A percentile compares a stretch with the other conserved stretches of the same genome.
phyloP scores from a whole-genome alignment of 768 basidiomycete species.

The Auriscalpium orientale region DNA sequence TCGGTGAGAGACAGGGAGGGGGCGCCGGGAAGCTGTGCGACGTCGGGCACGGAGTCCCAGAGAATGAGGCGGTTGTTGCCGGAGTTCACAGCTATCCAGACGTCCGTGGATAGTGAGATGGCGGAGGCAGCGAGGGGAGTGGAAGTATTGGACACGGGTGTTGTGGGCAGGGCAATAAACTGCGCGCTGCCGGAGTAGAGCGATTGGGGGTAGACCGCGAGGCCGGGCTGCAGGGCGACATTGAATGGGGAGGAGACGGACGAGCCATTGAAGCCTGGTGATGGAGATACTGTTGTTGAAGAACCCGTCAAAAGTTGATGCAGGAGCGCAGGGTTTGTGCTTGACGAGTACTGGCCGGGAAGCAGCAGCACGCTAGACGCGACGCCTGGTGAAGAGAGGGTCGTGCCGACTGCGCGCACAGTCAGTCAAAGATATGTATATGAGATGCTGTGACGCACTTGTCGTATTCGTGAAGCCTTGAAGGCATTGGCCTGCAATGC shows the following conservation, averaged over 20 bases:
- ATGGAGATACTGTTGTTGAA: conserved; percentile 48
- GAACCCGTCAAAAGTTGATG: conserved; percentile 60
- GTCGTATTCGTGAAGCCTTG: conserved; percentile 72
- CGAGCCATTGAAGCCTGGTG: conserved; percentile 58
- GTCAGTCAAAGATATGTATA: not conserved
- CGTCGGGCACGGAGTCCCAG: conserved; percentile 76
- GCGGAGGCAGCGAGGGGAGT: conserved; percentile 43
- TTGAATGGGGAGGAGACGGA: conserved; percentile 57
- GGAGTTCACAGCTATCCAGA: conserved; percentile 55
- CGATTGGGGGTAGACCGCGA: conserved; percentile 54
- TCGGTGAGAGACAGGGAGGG: conserved; percentile 52
- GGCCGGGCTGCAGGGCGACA: conserved; percentile 56
- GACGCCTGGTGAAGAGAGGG: conserved; percentile 46
- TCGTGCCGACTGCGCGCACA: conserved; percentile 57
- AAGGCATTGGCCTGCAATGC: conserved; percentile 85
- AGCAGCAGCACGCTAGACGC: conserved; percentile 54
- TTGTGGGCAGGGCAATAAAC: conserved; percentile 50
- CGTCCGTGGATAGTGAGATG: conserved; percentile 57
- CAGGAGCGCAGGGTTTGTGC: conserved; percentile 66
- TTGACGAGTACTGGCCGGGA: conserved; percentile 68
- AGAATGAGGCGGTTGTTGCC: conserved; percentile 49
- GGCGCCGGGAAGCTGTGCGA: conserved; percentile 55
- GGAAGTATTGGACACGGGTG: conserved; percentile 37
- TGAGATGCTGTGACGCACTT: conserved; percentile 34
- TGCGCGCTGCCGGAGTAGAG: conserved; percentile 60